Percentiles rank a stretch among this genome's conserved stretches.
Evolutionary conservation across 768 basidiomycete genomes (phyloP).

Genomic region (Leucocoprinus sp.): DNA sequence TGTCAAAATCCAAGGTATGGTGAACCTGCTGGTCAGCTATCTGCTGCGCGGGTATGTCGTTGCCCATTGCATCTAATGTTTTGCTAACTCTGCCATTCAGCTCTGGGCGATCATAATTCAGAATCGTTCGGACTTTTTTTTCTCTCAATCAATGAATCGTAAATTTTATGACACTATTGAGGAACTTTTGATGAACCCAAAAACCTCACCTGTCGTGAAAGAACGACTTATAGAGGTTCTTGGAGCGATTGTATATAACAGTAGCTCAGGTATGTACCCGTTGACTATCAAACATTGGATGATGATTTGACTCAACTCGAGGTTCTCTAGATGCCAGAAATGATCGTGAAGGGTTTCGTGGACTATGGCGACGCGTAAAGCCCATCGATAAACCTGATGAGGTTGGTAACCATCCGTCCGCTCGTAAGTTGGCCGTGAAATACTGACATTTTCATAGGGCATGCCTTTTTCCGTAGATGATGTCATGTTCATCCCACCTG

Average conservation of each 20-base stretch:
- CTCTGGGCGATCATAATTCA: conserved; percentile 88
- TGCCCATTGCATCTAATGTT: not conserved
- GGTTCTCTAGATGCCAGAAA: conserved; percentile 18
- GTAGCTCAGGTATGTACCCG: conserved; percentile 29
- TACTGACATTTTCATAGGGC: conserved; percentile 33
- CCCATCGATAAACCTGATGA: conserved; percentile 74
- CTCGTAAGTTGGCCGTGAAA: not conserved
- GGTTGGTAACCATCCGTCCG: conserved; percentile 28
- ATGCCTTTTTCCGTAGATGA: conserved; percentile 74
- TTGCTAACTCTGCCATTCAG: conserved; percentile 27
- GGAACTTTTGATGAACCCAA: conserved; percentile 52
- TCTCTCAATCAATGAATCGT: conserved; percentile 57
- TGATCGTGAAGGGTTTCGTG: conserved; percentile 47
- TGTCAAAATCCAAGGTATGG: conserved; percentile 46
- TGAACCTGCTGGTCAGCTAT: conserved; percentile 65
- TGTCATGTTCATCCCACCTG: conserved; percentile 68
- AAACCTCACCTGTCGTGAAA: conserved; percentile 71
- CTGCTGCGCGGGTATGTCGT: conserved; percentile 64
- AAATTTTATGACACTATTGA: conserved; percentile 79
- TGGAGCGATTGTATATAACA: conserved; percentile 72
- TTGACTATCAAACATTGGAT: not conserved
- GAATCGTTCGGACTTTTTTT: conserved; percentile 68
- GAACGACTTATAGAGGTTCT: conserved; percentile 77
- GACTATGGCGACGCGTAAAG: conserved; percentile 77
- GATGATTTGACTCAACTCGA: conserved; percentile 5